These are phyloP conservation scores for Prunus mume DNA, from an alignment of 306 rosid species.

Conservation along the genomic window DNA sequence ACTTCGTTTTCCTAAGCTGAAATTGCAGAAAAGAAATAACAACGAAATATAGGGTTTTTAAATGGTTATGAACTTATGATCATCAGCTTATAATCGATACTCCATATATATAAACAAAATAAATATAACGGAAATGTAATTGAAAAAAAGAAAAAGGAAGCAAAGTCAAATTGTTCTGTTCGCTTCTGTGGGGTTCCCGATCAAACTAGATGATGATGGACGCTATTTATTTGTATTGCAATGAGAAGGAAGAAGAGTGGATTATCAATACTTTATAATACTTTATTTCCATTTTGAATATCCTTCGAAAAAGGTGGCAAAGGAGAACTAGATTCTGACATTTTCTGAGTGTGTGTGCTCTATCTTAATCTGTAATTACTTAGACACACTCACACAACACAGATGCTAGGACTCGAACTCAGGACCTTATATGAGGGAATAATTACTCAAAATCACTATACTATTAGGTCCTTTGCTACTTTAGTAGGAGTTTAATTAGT, in stretches of 20 bases:
- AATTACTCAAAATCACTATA: too few relatives aligned
- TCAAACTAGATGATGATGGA: not conserved
- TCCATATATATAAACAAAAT: not conserved
- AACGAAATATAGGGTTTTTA: not conserved
- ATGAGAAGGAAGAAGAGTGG: not conserved
- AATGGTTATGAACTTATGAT: too few relatives aligned
- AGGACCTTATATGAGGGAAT: accelerated
- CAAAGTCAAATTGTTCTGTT: not conserved
- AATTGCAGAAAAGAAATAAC: not conserved
- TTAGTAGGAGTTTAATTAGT: too few relatives aligned
- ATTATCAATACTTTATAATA: not conserved
- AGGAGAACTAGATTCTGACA: constrained; percentile 5
- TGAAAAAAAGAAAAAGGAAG: not conserved
- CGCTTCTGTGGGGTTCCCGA: not conserved
- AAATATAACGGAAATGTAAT: not conserved
- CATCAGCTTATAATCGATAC: not conserved
- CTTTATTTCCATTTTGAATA: not conserved
- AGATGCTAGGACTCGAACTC: too few relatives aligned
- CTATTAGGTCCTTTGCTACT: accelerated
- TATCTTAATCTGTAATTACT: not conserved
- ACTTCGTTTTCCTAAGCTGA: too few relatives aligned
- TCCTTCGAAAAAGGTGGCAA: not conserved
- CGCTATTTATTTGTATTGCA: too few relatives aligned
- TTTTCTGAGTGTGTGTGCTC: not conserved
- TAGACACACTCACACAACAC: too few relatives aligned